Evolutionary conservation across 1,139 yeast species (phyloP).

Genomic region (Meyerozyma carpophila): DNA sequence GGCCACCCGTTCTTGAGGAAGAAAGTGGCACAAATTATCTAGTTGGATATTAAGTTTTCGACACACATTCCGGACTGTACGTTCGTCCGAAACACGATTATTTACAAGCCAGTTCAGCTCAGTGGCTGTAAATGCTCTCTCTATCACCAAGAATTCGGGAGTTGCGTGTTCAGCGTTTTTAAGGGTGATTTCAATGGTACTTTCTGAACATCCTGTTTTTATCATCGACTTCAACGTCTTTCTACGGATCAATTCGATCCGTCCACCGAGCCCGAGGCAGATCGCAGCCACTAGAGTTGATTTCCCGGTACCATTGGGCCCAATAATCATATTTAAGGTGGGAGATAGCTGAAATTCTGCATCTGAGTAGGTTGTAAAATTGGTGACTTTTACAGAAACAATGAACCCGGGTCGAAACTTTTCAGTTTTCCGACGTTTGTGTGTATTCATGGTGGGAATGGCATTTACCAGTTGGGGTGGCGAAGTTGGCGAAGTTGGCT

Average conservation of each 20-base stretch:
- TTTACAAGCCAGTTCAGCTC: conserved; percentile 62
- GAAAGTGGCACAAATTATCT: conserved; percentile 87
- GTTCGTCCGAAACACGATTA: conserved; percentile 36
- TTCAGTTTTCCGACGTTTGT: conserved; percentile 1
- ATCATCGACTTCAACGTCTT: conserved; percentile 71
- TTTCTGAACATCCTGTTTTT: conserved; percentile 59
- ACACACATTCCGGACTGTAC: conserved; percentile 41
- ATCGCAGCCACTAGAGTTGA: conserved; percentile 92
- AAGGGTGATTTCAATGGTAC: conserved; percentile 61
- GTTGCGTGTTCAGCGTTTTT: conserved; percentile 34
- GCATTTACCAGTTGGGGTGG: too few relatives aligned
- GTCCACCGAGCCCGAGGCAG: conserved; percentile 85
- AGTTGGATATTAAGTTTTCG: conserved; percentile 67
- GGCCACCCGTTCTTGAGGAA: conserved; percentile 94
- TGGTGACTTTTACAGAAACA: conserved; percentile 56
- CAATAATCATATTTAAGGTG: conserved; percentile 84
- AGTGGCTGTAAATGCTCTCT: conserved; percentile 31
- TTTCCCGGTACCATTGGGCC: conserved; percentile 97
- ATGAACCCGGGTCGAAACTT: conserved; percentile 58
- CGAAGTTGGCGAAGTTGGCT: neutral
- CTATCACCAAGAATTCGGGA: conserved; percentile 24
- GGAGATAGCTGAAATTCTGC: conserved; percentile 83
- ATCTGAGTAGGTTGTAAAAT: conserved; percentile 78
- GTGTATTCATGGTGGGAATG: neutral
- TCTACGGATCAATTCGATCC: conserved; percentile 73